These are phyloP conservation scores for Sporothrix dimorphospora DNA, from an alignment of 2,329 filamentous ascomycete species.

Conservation along the genomic window DNA sequence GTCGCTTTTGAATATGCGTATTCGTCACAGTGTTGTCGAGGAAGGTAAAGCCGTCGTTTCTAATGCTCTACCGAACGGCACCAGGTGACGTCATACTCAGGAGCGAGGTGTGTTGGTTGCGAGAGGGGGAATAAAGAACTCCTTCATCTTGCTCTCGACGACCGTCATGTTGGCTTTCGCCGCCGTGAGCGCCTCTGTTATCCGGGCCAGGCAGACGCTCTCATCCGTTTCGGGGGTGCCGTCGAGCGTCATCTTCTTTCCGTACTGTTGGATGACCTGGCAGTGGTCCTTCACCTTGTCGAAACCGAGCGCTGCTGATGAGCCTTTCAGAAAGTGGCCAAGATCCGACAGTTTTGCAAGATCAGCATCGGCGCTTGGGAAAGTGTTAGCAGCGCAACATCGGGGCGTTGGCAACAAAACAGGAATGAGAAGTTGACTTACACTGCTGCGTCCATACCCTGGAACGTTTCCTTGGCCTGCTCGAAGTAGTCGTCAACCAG, in stretches of 20 bases:
- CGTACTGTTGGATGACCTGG: conserved; percentile 95
- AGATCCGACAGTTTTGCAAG: conserved; percentile 77
- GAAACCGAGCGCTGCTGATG: conserved; percentile 89
- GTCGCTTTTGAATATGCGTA: conserved; percentile 1
- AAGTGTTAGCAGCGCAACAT: not conserved
- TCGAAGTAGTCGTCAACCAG: conserved; percentile 93
- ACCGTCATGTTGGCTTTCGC: conserved; percentile 79
- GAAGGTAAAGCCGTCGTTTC: conserved; percentile 29
- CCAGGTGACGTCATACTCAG: not conserved
- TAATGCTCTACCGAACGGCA: conserved; percentile 25
- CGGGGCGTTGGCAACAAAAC: not conserved
- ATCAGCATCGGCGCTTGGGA: conserved; percentile 50
- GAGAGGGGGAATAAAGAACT: conserved; percentile 60
- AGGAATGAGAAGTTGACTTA: conserved; percentile 53
- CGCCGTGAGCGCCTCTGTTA: conserved; percentile 68
- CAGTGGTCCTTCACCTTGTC: conserved; percentile 90
- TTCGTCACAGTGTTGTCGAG: not conserved
- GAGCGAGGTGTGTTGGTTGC: not conserved
- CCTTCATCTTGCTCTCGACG: conserved; percentile 69
- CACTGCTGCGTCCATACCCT: conserved; percentile 80
- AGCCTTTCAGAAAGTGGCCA: conserved; percentile 96
- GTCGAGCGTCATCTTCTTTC: conserved; percentile 77
- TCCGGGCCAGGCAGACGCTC: conserved; percentile 68
- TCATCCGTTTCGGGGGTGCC: conserved; percentile 70
- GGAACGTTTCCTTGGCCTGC: conserved; percentile 85